Percentiles rank a stretch among this genome's conserved stretches.
phyloP scores from a whole-genome alignment of 371 early-diverging fungal species.

The Apophysomyces elegans region DNA sequence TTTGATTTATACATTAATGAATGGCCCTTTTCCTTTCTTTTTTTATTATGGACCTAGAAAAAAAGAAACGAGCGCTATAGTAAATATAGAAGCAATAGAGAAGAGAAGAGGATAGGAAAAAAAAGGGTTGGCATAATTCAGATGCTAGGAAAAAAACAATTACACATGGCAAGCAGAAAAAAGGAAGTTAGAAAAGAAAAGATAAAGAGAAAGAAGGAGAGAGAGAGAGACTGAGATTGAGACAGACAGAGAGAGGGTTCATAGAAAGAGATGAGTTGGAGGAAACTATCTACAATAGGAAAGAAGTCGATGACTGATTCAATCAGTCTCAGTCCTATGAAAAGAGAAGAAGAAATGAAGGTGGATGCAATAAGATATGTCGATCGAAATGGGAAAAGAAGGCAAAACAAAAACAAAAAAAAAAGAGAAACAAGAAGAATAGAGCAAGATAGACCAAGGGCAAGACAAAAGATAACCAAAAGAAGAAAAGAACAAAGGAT shows the following conservation, averaged over 20 bases:
- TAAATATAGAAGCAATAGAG: conserved; percentile 4
- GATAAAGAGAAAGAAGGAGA: neutral
- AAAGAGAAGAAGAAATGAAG: conserved; percentile 1
- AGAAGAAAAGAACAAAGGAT: conserved; percentile 8
- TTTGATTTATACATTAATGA: conserved; percentile 3
- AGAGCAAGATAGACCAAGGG: neutral
- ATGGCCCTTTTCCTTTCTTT: neutral
- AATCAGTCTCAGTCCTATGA: conserved; percentile 2
- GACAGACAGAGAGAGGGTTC: neutral
- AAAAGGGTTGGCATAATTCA: neutral
- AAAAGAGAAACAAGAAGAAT: neutral
- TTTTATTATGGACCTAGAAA: conserved; percentile 3
- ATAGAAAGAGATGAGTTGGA: conserved; percentile 8
- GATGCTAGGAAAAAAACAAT: conserved; percentile 10
- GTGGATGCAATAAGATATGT: conserved; percentile 9
- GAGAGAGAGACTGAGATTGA: neutral
- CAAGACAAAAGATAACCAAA: neutral
- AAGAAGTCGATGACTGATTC: conserved; percentile 2
- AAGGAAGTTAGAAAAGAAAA: conserved; percentile 14
- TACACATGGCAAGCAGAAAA: conserved; percentile 14
- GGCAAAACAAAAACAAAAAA: neutral
- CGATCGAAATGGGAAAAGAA: conserved; percentile 1
- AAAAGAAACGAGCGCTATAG: conserved; percentile 12
- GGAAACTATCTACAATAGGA: conserved; percentile 2
- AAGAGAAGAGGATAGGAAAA: neutral